Conservation (phyloP, 805 yeast genomes). For the Danielia reshetovae region DNA sequence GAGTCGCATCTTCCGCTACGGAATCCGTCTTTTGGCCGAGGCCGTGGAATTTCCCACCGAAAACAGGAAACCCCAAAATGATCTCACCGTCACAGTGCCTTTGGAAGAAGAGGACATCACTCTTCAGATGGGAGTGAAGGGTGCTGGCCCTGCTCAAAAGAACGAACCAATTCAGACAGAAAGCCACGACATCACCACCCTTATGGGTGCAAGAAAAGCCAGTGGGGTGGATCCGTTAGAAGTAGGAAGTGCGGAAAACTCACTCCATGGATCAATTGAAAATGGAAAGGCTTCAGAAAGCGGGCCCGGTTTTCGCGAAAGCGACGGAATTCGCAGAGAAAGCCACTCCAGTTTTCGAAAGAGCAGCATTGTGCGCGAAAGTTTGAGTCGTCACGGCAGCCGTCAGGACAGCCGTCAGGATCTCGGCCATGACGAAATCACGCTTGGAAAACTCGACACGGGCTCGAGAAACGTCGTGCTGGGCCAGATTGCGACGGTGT, state of each 20-base stretch:
- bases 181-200: conserved; percentile 16
- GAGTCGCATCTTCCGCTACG: conserved; percentile 14
- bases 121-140: background rate
- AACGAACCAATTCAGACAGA: conserved; percentile 13
- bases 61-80: background rate
- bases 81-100: conserved; percentile 1
- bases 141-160: background rate
- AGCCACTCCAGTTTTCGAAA: no score
- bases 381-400: no score
- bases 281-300: no score
- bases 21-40: conserved; percentile 18
- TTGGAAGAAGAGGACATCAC: background rate
- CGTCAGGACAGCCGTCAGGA: no score
- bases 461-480: conserved; percentile 17
- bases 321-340: background rate
- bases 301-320: conserved; percentile 1
- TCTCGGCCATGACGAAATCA: no score
- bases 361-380: no score
- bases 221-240: no score
- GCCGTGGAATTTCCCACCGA: conserved; percentile 16
- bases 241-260: no score
- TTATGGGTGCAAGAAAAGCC: no score
- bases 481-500: conserved; percentile 17
- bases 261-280: no score
- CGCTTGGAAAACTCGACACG: conserved; percentile 19